Base-by-base conservation (phyloP, 1,139 yeast species). In the Kodamaea derodonti region DNA sequence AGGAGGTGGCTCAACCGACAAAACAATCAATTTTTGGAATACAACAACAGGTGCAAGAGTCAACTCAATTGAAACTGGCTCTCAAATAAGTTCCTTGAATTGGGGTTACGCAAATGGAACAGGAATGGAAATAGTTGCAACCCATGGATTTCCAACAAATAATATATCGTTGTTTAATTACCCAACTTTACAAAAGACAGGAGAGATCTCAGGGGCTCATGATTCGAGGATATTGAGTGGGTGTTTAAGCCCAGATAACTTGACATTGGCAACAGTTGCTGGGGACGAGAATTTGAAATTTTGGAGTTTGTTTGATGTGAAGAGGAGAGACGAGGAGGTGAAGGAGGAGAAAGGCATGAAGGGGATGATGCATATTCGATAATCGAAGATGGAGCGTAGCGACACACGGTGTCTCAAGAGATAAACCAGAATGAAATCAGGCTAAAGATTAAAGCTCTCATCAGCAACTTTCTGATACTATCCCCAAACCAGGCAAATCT, bases 231-330 rank as follows among this genome's bases (percentile, higher is more conserved):
- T 94, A 20, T 71, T 94, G 39, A 78, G 78, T 46, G 85, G 95
- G 20, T 80, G 90, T 35, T 58, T 92, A 37, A 85, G 95, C 31
- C 97, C 97, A 6, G 97, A 92, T 57, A 85, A 84, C 17, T 76
- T 85, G 36, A 86, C 95, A 0, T 63, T 90, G 39, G 98, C 97
- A 1, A 92, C 98, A 0, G 88, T 92, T 34, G 95, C 97, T 2
- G 95, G 95, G 4, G 98, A 94, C 60, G 99, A 94, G 58, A 92
- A 90, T 59, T 72, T 94, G 52, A 92, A 92, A 64, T 92, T 94
- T 63, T 94, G 95, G 94, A 83, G 86, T 47, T 72, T 94, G 20
- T 92, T 88, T 60, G 97, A 90, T 49, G 50, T 64, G 37, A 61
- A 62, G 45, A 71, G 71, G 38, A 55, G 14, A 22, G 60, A 35